Conservation (phyloP, 2,329 filamentous ascomycete species). For the Botrytis porri region DNA sequence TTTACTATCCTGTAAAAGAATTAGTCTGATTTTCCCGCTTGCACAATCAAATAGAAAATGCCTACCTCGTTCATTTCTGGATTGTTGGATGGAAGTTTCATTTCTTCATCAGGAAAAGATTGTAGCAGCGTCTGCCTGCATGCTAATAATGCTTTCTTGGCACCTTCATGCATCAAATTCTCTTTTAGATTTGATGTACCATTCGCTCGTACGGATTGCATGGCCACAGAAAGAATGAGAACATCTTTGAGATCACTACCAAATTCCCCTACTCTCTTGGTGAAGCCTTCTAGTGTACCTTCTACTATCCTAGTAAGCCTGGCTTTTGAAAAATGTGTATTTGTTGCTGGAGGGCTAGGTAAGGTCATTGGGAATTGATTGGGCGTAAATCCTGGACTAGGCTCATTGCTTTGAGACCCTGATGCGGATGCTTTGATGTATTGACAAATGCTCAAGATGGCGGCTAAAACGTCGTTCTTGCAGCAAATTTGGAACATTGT, state of each 20-base stretch:
- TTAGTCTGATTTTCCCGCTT: background rate
- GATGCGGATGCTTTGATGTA: constrained; percentile 4
- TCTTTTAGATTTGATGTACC: constrained; percentile 11
- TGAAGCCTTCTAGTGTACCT: constrained; percentile 21
- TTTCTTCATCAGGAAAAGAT: background rate
- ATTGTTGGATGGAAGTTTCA: constrained; percentile 6
- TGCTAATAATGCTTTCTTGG: constrained; percentile 21
- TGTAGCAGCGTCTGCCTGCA: constrained; percentile 19
- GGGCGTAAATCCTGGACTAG: background rate
- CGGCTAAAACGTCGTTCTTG: constrained; percentile 25
- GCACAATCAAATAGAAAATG: background rate
- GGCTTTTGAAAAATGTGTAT: constrained; percentile 23
- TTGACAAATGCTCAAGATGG: constrained; percentile 22
- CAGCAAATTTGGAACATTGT: constrained; percentile 26
- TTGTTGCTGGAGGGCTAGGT: constrained; percentile 15
- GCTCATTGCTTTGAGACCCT: background rate
- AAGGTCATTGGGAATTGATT: background rate
- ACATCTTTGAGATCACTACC: constrained; percentile 27
- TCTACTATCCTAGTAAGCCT: constrained; percentile 24
- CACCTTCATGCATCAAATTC: constrained; percentile 24
- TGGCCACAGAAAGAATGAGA: constrained; percentile 21
- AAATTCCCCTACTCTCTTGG: constrained; percentile 19
- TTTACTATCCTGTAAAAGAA: background rate
- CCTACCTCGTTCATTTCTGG: background rate
- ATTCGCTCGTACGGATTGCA: constrained; percentile 22